Evolutionary conservation across 148 eudicot species (phyloP).

Genomic region (Camellia japonica): DNA sequence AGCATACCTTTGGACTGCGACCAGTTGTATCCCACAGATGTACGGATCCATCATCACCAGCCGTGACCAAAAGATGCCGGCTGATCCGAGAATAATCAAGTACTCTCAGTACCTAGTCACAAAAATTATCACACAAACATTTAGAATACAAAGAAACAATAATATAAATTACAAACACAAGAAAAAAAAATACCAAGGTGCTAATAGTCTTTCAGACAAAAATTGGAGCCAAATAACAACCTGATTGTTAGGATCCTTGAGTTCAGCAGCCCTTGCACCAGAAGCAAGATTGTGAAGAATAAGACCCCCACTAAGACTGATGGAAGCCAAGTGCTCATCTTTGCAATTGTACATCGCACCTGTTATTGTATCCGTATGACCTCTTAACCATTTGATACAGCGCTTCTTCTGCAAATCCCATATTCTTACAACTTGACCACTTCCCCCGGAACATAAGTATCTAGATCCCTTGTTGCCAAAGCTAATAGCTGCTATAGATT

Average conservation of each 20-base stretch:
- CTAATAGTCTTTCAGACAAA: not conserved
- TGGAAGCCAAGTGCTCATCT: slow-evolving; percentile 97
- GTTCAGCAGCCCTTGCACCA: slow-evolving; percentile 78
- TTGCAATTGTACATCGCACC: slow-evolving; percentile 83
- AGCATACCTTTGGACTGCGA: slow-evolving; percentile 81
- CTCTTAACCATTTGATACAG: slow-evolving; percentile 94
- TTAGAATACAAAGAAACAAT: slow-evolving; percentile 26
- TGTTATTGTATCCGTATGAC: slow-evolving; percentile 83
- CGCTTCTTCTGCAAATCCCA: slow-evolving; percentile 97
- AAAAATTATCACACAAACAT: slow-evolving; percentile 36
- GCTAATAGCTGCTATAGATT: slow-evolving; percentile 64
- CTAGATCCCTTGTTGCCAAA: slow-evolving; percentile 93
- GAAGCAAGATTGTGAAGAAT: slow-evolving; percentile 98
- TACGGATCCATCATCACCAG: slow-evolving; percentile 98
- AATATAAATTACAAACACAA: not conserved
- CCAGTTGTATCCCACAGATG: slow-evolving; percentile 97
- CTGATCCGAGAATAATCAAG: slow-evolving; percentile 95
- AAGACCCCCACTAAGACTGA: slow-evolving; percentile 77
- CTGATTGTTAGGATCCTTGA: slow-evolving; percentile 90
- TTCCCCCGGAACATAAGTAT: slow-evolving; percentile 88
- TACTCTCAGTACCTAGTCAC: slow-evolving; percentile 80
- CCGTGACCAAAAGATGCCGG: slow-evolving; percentile 91
- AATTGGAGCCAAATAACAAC: slow-evolving; percentile 32
- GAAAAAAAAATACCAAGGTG: slow-evolving; percentile 12
- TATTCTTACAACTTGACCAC: slow-evolving; percentile 81